Percentiles rank a stretch among this genome's conserved stretches.
phyloP scores from a whole-genome alignment of 2,329 filamentous ascomycete genomes.

The Huntiella omanensis region DNA sequence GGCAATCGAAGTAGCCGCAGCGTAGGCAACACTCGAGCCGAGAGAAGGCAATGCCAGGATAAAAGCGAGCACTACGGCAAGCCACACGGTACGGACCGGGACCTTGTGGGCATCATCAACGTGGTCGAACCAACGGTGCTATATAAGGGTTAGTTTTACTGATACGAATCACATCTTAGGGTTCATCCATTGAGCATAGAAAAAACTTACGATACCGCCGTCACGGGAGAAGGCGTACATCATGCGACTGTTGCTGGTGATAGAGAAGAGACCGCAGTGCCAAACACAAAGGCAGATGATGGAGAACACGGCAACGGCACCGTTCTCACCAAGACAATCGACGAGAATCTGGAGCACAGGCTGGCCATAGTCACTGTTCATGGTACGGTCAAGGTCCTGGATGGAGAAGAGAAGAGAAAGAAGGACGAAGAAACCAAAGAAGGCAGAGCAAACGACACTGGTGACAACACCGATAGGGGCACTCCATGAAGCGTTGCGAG shows the following conservation, averaged over 20 bases:
- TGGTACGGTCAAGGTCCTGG: slow-evolving; percentile 32
- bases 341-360: slow-evolving; percentile 40
- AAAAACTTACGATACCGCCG: slow-evolving; percentile 26
- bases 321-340: slow-evolving; percentile 34
- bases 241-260: slow-evolving; percentile 39
- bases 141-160: neutral
- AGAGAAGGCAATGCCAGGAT: slow-evolving; percentile 35
- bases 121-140: slow-evolving; percentile 32
- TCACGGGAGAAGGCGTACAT: slow-evolving; percentile 40
- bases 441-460: slow-evolving; percentile 33
- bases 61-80: slow-evolving; percentile 33
- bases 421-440: slow-evolving; percentile 42
- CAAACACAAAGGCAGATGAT: slow-evolving; percentile 40
- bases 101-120: slow-evolving; percentile 30
- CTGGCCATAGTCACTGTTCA: slow-evolving; percentile 27
- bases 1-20: slow-evolving; percentile 39
- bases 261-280: slow-evolving; percentile 39
- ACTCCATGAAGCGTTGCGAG: slow-evolving; percentile 33
- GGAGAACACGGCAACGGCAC: slow-evolving; percentile 34
- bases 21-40: slow-evolving; percentile 34
- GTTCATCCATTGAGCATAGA: neutral
- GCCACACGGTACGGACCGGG: slow-evolving; percentile 35
- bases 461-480: slow-evolving; percentile 39
- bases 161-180: neutral
- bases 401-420: slow-evolving; percentile 38